Evolutionary conservation across 257 asterid genomes (phyloP).

Genomic region (Ophiorrhiza pumila): DNA sequence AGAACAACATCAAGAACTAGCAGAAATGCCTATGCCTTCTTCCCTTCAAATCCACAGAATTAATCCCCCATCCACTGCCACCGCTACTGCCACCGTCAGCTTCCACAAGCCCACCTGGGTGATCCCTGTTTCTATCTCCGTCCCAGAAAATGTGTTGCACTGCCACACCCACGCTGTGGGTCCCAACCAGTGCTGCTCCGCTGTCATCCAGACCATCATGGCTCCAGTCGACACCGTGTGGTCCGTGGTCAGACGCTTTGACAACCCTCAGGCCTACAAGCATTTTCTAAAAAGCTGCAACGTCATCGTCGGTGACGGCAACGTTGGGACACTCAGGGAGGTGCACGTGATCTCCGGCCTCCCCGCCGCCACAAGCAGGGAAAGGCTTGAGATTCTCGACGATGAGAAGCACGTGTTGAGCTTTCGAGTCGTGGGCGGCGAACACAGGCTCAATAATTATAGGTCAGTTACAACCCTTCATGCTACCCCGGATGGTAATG

Average conservation of each 20-base stretch:
- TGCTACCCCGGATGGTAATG: constrained; percentile 22
- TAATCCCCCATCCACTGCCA: constrained; percentile 21
- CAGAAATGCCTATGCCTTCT: constrained; percentile 46
- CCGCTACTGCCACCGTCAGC: constrained; percentile 7
- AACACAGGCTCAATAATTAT: constrained; percentile 63
- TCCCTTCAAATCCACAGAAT: constrained; percentile 56
- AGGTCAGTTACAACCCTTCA: constrained; percentile 75
- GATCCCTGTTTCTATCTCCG: constrained; percentile 32
- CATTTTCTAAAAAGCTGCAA: constrained; percentile 70
- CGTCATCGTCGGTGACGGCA: constrained; percentile 61
- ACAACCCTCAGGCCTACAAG: constrained; percentile 77
- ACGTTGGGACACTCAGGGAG: constrained; percentile 71
- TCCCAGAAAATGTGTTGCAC: constrained; percentile 47
- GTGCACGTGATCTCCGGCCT: constrained; percentile 76
- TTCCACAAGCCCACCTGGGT: constrained; percentile 34
- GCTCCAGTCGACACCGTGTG: constrained; percentile 64
- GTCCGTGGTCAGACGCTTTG: constrained; percentile 82
- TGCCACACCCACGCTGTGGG: constrained; percentile 63
- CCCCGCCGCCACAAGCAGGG: constrained; percentile 73
- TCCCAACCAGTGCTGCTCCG: constrained; percentile 65
- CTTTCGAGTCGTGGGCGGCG: constrained; percentile 79
- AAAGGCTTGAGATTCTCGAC: constrained; percentile 68
- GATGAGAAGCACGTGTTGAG: constrained; percentile 76
- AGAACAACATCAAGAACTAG: not conserved
- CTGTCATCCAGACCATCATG: constrained; percentile 48